These are phyloP conservation scores for Akanthomyces muscarius DNA, from an alignment of 2,329 filamentous ascomycete genomes.

Conservation along the genomic window DNA sequence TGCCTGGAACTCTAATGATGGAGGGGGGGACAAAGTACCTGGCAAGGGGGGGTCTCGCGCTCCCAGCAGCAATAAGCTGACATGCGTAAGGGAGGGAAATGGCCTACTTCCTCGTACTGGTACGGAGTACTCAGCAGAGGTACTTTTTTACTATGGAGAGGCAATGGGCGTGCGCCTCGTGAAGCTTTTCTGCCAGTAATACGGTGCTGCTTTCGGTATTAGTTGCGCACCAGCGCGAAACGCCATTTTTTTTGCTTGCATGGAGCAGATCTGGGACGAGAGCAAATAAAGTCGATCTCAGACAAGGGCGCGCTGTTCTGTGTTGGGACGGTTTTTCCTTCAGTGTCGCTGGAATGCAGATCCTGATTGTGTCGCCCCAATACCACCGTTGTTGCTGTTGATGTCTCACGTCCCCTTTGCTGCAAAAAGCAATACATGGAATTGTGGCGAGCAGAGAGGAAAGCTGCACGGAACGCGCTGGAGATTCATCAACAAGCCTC, in stretches of 20 bases:
- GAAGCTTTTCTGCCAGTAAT: not conserved
- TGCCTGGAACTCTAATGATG: not conserved
- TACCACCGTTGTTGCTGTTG: not conserved
- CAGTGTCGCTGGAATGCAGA: not conserved
- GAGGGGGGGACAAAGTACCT: not conserved
- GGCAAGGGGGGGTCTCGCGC: too few species aligned
- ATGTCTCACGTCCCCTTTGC: not conserved
- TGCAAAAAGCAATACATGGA: not conserved
- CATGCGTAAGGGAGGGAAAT: not conserved
- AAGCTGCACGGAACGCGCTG: too few species aligned
- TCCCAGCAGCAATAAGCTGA: not conserved
- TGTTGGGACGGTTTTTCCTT: not conserved
- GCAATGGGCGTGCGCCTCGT: too few species aligned
- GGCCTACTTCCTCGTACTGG: not conserved
- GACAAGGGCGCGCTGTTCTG: not conserved
- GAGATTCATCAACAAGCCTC: not conserved
- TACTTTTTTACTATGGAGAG: not conserved
- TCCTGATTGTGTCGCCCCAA: not conserved
- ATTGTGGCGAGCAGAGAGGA: not conserved
- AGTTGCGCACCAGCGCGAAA: too few species aligned
- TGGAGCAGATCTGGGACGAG: not conserved
- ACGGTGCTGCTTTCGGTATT: not conserved
- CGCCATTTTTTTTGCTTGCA: too few species aligned
- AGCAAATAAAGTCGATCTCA: conserved; percentile 1
- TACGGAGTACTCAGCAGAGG: not conserved